Percentiles rank a stretch among this genome's conserved stretches.
These are phyloP conservation scores for Saccharomycopsis hybrid DNA, from an alignment of 1,139 yeast genomes.

Conservation along the genomic window DNA sequence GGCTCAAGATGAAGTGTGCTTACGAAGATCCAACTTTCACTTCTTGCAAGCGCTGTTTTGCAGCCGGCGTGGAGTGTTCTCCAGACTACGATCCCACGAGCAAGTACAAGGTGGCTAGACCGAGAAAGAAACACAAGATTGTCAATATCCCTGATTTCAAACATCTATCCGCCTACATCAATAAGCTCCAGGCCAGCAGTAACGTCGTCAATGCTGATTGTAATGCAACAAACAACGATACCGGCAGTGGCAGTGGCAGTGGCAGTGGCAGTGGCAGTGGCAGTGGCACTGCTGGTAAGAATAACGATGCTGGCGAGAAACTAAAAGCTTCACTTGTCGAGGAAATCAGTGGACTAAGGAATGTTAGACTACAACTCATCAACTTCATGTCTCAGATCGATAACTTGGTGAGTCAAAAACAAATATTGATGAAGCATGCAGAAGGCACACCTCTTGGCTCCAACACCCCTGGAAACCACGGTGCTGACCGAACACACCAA, in stretches of 20 bases:
- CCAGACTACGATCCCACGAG: conserved; percentile 43
- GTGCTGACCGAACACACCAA: background rate
- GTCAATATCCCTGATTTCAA: conserved; percentile 27
- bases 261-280: conserved; percentile 23
- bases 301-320: conserved; percentile 8
- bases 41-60: conserved; percentile 43
- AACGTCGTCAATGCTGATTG: conserved; percentile 23
- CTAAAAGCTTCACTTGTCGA: conserved; percentile 9
- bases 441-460: background rate
- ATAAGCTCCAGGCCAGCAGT: conserved; percentile 20
- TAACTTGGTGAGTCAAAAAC: conserved; percentile 17
- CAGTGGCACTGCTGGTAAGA: conserved; percentile 13
- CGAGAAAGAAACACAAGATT: conserved; percentile 27
- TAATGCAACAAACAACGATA: conserved; percentile 21
- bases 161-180: conserved; percentile 24
- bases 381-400: conserved; percentile 19
- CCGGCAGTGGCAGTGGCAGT: conserved; percentile 19
- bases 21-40: conserved; percentile 41
- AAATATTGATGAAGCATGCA: background rate
- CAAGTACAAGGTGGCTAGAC: conserved; percentile 26
- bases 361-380: conserved; percentile 15
- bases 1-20: conserved; percentile 49
- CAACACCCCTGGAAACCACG: background rate
- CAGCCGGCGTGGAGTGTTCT: conserved; percentile 41
- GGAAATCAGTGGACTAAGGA: conserved; percentile 14